phyloP scores from a whole-genome alignment of 139 green algal genomes.

The Pleodorina starrii region DNA sequence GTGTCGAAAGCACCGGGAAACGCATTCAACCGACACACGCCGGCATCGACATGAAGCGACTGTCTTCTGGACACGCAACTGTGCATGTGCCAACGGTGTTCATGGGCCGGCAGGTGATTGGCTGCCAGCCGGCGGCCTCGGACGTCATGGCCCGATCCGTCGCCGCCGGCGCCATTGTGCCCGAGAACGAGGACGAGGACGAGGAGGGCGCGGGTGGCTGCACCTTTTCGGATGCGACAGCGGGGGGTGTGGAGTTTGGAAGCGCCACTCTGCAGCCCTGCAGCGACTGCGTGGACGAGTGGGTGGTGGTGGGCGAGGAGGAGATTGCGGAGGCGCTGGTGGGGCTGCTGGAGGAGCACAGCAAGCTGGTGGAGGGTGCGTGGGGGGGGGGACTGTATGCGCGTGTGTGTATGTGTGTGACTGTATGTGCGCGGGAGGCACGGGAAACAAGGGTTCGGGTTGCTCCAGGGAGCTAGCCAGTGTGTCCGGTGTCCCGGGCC shows the following conservation, averaged over 20 bases:
- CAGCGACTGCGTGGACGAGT: constrained; percentile 69
- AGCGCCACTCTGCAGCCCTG: constrained; percentile 71
- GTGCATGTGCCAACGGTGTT: too few relatives aligned
- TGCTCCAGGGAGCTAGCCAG: too few relatives aligned
- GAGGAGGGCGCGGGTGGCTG: constrained; percentile 34
- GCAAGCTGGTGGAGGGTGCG: constrained; percentile 73
- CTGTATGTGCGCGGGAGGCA: neutral
- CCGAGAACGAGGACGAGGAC: neutral
- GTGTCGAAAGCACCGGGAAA: too few relatives aligned
- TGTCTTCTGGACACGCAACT: too few relatives aligned
- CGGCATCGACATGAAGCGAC: too few relatives aligned
- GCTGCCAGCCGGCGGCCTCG: constrained; percentile 67
- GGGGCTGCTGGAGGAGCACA: constrained; percentile 57
- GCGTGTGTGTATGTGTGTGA: neutral
- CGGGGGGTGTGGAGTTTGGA: constrained; percentile 67
- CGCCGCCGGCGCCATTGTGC: constrained; percentile 49
- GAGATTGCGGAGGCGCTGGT: constrained; percentile 78
- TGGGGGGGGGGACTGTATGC: too few relatives aligned
- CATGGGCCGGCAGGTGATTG: constrained; percentile 61
- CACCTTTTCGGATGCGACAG: constrained; percentile 75
- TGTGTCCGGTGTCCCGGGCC: too few relatives aligned
- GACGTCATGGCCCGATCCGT: constrained; percentile 71
- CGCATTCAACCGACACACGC: too few relatives aligned
- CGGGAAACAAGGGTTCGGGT: too few relatives aligned
- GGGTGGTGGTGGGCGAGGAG: constrained; percentile 63